Conservation (phyloP, 1,139 yeast species). For the Diutina neorugosa region DNA sequence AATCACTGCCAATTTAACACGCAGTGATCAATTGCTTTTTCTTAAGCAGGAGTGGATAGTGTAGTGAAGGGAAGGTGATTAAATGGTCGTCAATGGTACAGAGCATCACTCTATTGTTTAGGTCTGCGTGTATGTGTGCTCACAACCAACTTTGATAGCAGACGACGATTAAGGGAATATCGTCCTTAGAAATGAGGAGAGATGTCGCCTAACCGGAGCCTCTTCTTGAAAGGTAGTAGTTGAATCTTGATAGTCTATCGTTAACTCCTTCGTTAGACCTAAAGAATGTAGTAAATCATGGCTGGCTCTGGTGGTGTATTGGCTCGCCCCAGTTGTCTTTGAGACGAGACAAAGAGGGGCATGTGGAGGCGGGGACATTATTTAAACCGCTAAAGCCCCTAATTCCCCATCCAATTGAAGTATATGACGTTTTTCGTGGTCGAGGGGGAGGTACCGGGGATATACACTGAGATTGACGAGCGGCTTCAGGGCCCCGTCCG, state of each 20-base stretch:
- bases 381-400: background rate
- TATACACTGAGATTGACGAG: background rate
- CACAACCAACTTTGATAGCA: background rate
- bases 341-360: background rate
- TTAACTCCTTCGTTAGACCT: background rate
- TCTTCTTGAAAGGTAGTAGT: background rate
- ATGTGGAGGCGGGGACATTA: background rate
- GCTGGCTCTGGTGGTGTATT: background rate
- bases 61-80: too few relatives aligned
- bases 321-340: background rate
- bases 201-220: too few relatives aligned
- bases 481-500: background rate
- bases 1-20: too few relatives aligned
- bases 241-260: background rate
- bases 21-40: too few relatives aligned
- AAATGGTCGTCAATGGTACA: background rate
- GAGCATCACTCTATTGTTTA: background rate
- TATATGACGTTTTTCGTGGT: background rate
- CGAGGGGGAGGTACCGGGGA: background rate
- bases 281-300: background rate
- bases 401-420: background rate
- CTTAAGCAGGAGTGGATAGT: too few relatives aligned
- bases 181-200: too few relatives aligned
- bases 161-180: background rate
- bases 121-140: background rate